Evolutionary conservation across 2,329 filamentous ascomycete genomes (phyloP).

Genomic region (Pleurostoma richardsiae): DNA sequence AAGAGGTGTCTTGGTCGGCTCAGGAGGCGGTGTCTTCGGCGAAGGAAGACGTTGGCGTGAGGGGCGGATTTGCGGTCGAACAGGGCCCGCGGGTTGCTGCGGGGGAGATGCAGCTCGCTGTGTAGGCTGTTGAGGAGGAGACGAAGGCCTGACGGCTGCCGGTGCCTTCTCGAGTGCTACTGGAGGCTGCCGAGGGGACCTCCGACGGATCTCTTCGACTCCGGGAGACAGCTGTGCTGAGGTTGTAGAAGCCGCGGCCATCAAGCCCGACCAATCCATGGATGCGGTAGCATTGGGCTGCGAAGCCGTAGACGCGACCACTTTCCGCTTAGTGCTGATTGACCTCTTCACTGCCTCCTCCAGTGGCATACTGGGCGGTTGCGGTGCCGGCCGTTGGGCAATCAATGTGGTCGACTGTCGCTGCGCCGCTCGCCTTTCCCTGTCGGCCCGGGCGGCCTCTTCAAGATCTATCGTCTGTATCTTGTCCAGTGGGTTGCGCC

Average conservation of each 20-base stretch:
- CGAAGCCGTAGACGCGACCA: conserved; percentile 21
- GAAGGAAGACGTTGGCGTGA: conserved; percentile 21
- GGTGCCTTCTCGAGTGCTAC: conserved; percentile 5
- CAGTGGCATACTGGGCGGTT: conserved; percentile 23
- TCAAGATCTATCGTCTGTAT: conserved; percentile 45
- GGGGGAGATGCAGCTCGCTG: not conserved
- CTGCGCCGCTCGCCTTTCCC: conserved; percentile 30
- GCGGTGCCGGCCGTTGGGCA: conserved; percentile 28
- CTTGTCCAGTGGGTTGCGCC: conserved; percentile 34
- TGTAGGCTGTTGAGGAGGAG: conserved; percentile 3
- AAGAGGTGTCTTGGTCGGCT: conserved; percentile 30
- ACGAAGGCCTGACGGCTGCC: conserved; percentile 4
- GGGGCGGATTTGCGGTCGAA: conserved; percentile 18
- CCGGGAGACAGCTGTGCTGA: conserved; percentile 47
- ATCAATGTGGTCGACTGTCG: conserved; percentile 21
- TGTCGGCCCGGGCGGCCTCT: conserved; percentile 41
- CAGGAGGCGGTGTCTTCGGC: conserved; percentile 21
- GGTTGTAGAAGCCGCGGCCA: conserved; percentile 32
- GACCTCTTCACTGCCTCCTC: conserved; percentile 27
- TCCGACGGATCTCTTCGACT: conserved; percentile 41
- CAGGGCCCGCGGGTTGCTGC: not conserved
- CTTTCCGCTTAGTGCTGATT: conserved; percentile 31
- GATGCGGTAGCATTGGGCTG: conserved; percentile 13
- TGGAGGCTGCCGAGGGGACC: conserved; percentile 39
- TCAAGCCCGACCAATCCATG: conserved; percentile 15